Evolutionary conservation across 148 eudicot species (phyloP).

Genomic region (Rhododendron mucronatum): DNA sequence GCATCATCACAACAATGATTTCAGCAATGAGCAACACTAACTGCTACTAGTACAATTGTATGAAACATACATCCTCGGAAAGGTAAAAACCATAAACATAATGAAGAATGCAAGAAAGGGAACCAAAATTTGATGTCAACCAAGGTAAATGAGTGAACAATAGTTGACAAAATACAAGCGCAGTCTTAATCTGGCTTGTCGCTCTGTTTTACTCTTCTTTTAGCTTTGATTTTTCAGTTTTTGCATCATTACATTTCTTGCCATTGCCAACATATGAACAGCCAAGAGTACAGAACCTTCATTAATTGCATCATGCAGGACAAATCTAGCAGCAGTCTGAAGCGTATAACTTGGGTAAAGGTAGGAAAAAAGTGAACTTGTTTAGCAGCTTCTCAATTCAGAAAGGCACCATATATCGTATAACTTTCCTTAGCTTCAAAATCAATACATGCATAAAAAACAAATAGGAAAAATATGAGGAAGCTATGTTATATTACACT

Average conservation of each 20-base stretch:
- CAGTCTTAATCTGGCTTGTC: not conserved
- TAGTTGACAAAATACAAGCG: not conserved
- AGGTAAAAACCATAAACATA: not conserved
- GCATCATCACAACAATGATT: slow-evolving; percentile 27
- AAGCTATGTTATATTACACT: not conserved
- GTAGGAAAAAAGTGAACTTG: not conserved
- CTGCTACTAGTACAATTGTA: not conserved
- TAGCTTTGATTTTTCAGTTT: not conserved
- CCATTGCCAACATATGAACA: not conserved
- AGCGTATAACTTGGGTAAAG: not conserved
- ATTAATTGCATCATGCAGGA: not conserved
- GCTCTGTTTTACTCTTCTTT: not conserved
- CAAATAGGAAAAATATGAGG: not conserved
- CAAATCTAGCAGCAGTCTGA: not conserved
- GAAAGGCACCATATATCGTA: not conserved
- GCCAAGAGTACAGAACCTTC: not conserved
- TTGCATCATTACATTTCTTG: not conserved
- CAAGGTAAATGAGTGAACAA: not conserved
- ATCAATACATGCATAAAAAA: not conserved
- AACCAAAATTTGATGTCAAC: not conserved
- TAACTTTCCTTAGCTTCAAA: not conserved
- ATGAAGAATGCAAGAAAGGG: not conserved
- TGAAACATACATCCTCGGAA: not conserved
- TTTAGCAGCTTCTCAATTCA: not conserved
- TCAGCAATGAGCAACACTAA: not conserved